Evolutionary conservation across 352 stramenopile genomes (phyloP), one percentile per base, ranked within the genome.

Genomic region (Nothophytophthora sp.): DNA sequence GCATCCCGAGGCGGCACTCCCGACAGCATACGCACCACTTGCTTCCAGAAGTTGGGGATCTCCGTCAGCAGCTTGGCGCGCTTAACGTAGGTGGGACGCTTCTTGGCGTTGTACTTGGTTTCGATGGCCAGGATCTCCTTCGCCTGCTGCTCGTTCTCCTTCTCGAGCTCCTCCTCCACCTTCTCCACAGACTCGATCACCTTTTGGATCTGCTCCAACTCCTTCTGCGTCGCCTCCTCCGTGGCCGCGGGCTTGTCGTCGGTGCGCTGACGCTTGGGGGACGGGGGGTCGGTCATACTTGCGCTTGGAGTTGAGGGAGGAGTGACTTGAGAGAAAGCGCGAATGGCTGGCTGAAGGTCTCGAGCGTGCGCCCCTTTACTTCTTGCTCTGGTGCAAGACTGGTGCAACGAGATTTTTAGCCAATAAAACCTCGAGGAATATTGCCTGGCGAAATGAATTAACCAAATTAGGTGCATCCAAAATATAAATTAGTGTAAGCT

Each of bases 11-110:
- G 27, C 13, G 36, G 9, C 43, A 20, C 10, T 15, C 16, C 19
- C 9, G 5, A 34, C 24, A 1, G 12, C n/a, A 8, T 6, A 75
- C 75, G 54, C 54, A 91, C 78, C 60, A 69, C 65, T 57, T 90
- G 63, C 64, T 90, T 90, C 82, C 82, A 92, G 62, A 92, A 90
- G 45, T 56, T 40, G 5, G 82, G 79, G 40, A 92, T 89, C 13
- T 83, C 71, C 16, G 44, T 45, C 40, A 92, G 52, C 33, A 88
- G 61, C 55, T 86, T 78, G 57, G 58, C 53, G 51, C 82, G 82
- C 69, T 90, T 88, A 43, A 73, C 69, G 57, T 80, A 85, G 30
- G 75, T 60, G 8, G 79, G 76, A 30, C 70, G 73, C 71, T 90
- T 90, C 48, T 62, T 65, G 32, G 49, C 64, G 61, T 90, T 90